A percentile compares a stretch with the other conserved stretches of the same genome.
These are phyloP conservation scores for Lentinus tigrinus DNA, from an alignment of 768 basidiomycete species.

Conservation along the genomic window DNA sequence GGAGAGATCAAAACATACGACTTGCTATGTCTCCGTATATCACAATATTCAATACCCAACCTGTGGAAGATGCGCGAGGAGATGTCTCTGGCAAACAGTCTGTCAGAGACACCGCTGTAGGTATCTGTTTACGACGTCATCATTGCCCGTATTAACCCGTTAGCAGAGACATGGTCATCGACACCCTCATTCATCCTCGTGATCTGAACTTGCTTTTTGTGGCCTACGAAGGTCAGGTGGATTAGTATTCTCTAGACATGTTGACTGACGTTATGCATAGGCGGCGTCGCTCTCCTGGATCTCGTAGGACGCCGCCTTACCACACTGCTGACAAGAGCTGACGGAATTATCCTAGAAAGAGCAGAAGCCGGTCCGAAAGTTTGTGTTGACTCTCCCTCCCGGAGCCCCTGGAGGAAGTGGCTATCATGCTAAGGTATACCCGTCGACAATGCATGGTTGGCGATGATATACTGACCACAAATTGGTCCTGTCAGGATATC, in stretches of 20 bases:
- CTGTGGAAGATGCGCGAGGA: slow-evolving; percentile 75
- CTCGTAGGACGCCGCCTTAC: slow-evolving; percentile 39
- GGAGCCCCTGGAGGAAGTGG: slow-evolving; percentile 81
- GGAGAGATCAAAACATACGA: slow-evolving; percentile 77
- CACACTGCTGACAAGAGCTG: background rate
- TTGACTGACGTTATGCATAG: slow-evolving; percentile 29
- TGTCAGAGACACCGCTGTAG: slow-evolving; percentile 22
- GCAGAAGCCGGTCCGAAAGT: slow-evolving; percentile 54
- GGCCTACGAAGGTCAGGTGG: slow-evolving; percentile 65
- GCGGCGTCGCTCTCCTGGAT: slow-evolving; percentile 60
- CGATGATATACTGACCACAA: background rate
- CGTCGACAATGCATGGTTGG: background rate
- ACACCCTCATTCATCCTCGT: slow-evolving; percentile 66
- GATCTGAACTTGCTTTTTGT: slow-evolving; percentile 71
- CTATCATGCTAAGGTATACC: slow-evolving; percentile 49
- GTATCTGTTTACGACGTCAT: background rate
- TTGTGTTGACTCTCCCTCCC: slow-evolving; percentile 69
- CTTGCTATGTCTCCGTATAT: slow-evolving; percentile 63
- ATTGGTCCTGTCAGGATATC: slow-evolving; percentile 46
- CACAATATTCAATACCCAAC: slow-evolving; percentile 69
- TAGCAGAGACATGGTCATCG: slow-evolving; percentile 47
- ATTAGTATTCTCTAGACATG: background rate
- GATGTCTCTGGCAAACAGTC: slow-evolving; percentile 42
- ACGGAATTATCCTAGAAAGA: slow-evolving; percentile 41
- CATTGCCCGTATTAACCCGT: too few relatives aligned